Base-by-base conservation (phyloP, 2,329 filamentous ascomycete species). In the Paecilomyces sp. region DNA sequence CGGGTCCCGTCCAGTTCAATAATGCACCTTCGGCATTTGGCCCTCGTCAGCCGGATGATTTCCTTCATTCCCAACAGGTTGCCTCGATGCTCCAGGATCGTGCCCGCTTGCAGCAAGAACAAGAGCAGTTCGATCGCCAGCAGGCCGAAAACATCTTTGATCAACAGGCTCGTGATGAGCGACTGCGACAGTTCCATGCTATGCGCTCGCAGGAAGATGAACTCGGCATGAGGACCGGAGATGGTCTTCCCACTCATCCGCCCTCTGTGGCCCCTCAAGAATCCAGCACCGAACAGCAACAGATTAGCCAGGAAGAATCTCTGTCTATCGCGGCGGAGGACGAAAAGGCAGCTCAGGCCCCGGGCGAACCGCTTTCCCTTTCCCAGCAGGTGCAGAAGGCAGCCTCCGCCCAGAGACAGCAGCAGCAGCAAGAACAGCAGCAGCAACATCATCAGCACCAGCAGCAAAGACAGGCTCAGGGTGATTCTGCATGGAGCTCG, bases 351-450 rank as follows among this genome's bases (percentile, higher is more conserved):
- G 56, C 59, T 56, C 64, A 67, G 13, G 64, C 64, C n/a, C 57
- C 61, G 3, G 63, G 66, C 55, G 73, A 75, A 36, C 76, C 80
- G 22, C 81, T 92, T 13, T 92, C 90, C 54, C 78, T 95, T 58
- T 92, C 90, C 3, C 88, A 96, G 72, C 90, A 93, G 74, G 90
- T 94, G 0, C 89, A 92, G 74, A 89, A 92, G 75, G 87, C 91
- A 34, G 79, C 74, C 65, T 73, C 74, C 51, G 76, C 76, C 47
- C 74, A 77, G 58, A 68, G 70, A 53, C 71, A 76, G 59, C 74
- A 76, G 57, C 67, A 72, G 57, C 61, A 68, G 50, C 64, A 68
- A 54, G 61, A 67, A 60, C 67, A 72, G 55, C 68, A 72, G 34
- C 60, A 67, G 15, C 66, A 74, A 54, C 63, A 72, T 56, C 67